Evolutionary conservation across 768 basidiomycete genomes (phyloP), one percentile per base, ranked within the genome.

Genomic region (Lactarius deliciosus): DNA sequence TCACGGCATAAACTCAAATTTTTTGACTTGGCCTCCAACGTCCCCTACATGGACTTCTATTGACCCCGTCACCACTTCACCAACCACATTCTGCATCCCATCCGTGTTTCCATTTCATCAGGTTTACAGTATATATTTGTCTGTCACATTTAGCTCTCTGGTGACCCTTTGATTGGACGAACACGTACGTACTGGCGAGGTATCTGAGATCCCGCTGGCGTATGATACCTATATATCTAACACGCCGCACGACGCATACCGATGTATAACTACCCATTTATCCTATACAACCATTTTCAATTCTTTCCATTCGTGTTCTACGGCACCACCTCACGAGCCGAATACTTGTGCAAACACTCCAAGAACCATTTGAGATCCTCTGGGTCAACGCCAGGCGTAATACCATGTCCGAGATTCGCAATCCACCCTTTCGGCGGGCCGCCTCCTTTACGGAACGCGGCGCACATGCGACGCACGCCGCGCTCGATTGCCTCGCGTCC

Each of bases 361-460:
- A 96, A 85, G 81, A 96, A 97, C 86, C 88, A 96, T 64, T 82
- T 81, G 76, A 97, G 80, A 76, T 97, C 93, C 63, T 98, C 95
- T 25, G 96, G 94, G 75, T 97, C 87, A 16, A 98, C 96, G 30
- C 87, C 91, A 13, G 97, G 97, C 5, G 95, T 97, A 72, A 99
- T 96, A 6, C 97, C 97, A 75, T 98, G 97, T 0, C 97, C 97
- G 25, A 99, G 79, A 78, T 98, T 98, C 10, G 92, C 91, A 73
- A 98, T 98, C 94, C 96, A 98, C n/a, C 87, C 91, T 47, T 82
- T 83, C 22, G 79, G 73, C 60, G 76, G 75, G 60, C 80, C 82
- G 9, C 80, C 81, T 11, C 86, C 84, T 54, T 72, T 78, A 50
- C 65, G 60, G 79, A 98, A 98, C n/a, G 82, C 83, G 68, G 85